Evolutionary conservation across 805 yeast genomes (phyloP).

Genomic region (Ogataea paradorogensis): DNA sequence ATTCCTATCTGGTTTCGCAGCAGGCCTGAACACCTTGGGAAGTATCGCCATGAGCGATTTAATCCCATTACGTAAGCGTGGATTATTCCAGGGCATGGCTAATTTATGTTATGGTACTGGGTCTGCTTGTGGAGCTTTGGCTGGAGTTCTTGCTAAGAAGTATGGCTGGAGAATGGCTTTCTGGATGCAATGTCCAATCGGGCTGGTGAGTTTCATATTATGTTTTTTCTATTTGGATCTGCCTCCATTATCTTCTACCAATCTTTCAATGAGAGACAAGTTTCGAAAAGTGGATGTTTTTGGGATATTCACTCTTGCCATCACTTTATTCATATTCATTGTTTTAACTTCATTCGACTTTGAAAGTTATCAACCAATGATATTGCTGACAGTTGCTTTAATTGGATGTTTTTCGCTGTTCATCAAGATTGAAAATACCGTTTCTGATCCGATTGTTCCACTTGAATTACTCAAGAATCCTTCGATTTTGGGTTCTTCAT

Average conservation of each 20-base stretch:
- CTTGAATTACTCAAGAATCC: conserved; percentile 50
- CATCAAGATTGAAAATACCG: conserved; percentile 22
- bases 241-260: conserved; percentile 36
- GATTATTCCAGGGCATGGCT: conserved; percentile 81
- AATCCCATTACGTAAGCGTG: conserved; percentile 77
- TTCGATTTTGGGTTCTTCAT: conserved; percentile 61
- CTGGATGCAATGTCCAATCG: conserved; percentile 53
- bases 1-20: conserved; percentile 83
- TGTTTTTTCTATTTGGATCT: conserved; percentile 41
- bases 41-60: conserved; percentile 79
- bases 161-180: conserved; percentile 69
- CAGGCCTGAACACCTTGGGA: conserved; percentile 78
- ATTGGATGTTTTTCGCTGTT: conserved; percentile 11
- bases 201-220: conserved; percentile 36
- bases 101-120: conserved; percentile 80
- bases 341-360: conserved; percentile 39
- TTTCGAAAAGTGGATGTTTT: conserved; percentile 54
- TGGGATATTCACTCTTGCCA: conserved; percentile 33
- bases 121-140: conserved; percentile 61
- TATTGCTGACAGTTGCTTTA: conserved; percentile 26
- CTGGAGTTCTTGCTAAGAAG: conserved; percentile 54
- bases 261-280: conserved; percentile 39
- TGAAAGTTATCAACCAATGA: conserved; percentile 40
- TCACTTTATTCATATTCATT: conserved; percentile 32
- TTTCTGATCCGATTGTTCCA: conserved; percentile 60